These are phyloP conservation scores for Wickerhamiella alocasiicola DNA, from an alignment of 805 yeast species.

Conservation along the genomic window DNA sequence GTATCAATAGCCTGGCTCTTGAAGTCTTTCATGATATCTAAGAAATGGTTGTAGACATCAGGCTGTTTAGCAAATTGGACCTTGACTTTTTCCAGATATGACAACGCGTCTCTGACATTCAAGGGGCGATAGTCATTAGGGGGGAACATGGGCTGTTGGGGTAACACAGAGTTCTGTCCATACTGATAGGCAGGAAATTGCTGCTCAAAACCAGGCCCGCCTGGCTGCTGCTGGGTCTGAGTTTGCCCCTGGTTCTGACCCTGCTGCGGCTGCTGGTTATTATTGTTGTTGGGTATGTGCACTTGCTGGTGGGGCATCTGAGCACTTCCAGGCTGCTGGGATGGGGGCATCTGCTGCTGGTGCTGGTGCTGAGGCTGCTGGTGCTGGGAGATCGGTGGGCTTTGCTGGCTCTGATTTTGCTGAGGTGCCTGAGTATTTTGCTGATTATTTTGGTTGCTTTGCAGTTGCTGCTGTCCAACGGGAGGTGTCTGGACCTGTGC, in stretches of 20 bases:
- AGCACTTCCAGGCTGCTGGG: slow-evolving; percentile 10
- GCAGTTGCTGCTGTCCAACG: slow-evolving; percentile 11
- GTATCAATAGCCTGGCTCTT: slow-evolving; percentile 93
- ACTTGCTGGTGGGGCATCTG: slow-evolving; percentile 7
- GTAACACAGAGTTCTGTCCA: slow-evolving; percentile 11
- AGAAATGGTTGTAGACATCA: slow-evolving; percentile 87
- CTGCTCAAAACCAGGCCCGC: slow-evolving; percentile 4
- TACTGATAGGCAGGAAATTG: slow-evolving; percentile 9
- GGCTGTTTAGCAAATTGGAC: slow-evolving; percentile 84
- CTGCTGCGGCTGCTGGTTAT: slow-evolving; percentile 12
- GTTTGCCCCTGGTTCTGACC: slow-evolving; percentile 13
- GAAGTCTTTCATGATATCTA: slow-evolving; percentile 98
- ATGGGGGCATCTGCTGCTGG: slow-evolving; percentile 15
- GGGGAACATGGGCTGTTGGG: slow-evolving; percentile 20
- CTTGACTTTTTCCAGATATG: slow-evolving; percentile 92
- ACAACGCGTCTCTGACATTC: slow-evolving; percentile 90
- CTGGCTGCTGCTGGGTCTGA: slow-evolving; percentile 4
- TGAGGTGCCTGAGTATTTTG: slow-evolving; percentile 7
- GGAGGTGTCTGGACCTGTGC: slow-evolving; percentile 11
- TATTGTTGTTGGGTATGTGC: no score
- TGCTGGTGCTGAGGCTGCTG: slow-evolving; percentile 18
- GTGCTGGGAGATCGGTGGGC: slow-evolving; percentile 14
- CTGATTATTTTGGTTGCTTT: slow-evolving; percentile 11
- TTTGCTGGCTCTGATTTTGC: slow-evolving; percentile 8
- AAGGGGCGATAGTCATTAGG: slow-evolving; percentile 41